Evolutionary conservation across 2,329 filamentous ascomycete species (phyloP).

Genomic region (Immersiporthe knoxdaviesiana): DNA sequence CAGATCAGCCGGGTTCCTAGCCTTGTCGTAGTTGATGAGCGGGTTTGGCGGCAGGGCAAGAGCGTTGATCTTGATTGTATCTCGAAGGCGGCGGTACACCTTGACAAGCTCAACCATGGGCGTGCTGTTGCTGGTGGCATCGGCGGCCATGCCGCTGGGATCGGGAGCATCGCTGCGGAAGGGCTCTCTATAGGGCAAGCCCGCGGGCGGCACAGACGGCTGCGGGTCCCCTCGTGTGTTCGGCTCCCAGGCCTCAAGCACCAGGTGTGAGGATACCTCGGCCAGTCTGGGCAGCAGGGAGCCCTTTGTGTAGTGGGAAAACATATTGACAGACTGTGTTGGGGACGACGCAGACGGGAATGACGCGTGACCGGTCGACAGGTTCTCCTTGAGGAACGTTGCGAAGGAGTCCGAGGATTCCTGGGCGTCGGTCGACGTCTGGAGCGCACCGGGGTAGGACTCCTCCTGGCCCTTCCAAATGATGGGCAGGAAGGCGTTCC

Average conservation of each 20-base stretch:
- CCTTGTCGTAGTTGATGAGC: slow-evolving; percentile 33
- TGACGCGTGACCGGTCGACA: slow-evolving; percentile 14
- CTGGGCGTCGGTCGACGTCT: slow-evolving; percentile 46
- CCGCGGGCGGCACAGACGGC: too few species aligned
- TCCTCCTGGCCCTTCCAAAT: slow-evolving; percentile 94
- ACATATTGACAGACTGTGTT: slow-evolving; percentile 37
- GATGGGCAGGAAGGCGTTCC: slow-evolving; percentile 92
- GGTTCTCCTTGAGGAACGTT: slow-evolving; percentile 58
- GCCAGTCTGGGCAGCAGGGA: slow-evolving; percentile 46
- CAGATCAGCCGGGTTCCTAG: slow-evolving; percentile 49
- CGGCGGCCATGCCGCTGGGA: slow-evolving; percentile 35
- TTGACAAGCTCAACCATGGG: slow-evolving; percentile 59
- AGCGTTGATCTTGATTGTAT: slow-evolving; percentile 61
- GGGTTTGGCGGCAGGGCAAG: slow-evolving; percentile 47
- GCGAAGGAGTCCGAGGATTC: slow-evolving; percentile 54
- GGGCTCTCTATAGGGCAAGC: slow-evolving; percentile 35
- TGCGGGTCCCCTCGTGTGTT: slow-evolving; percentile 37
- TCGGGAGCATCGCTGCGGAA: slow-evolving; percentile 10
- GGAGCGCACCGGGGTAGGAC: slow-evolving; percentile 74
- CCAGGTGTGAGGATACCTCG: slow-evolving; percentile 42
- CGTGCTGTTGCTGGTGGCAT: slow-evolving; percentile 40
- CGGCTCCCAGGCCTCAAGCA: slow-evolving; percentile 50
- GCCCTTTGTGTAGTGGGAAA: slow-evolving; percentile 44
- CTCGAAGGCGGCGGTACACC: slow-evolving; percentile 63
- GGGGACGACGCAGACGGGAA: neutral